Conservation (phyloP, 345 rosid species). For the Arabidopsis suecica region DNA sequence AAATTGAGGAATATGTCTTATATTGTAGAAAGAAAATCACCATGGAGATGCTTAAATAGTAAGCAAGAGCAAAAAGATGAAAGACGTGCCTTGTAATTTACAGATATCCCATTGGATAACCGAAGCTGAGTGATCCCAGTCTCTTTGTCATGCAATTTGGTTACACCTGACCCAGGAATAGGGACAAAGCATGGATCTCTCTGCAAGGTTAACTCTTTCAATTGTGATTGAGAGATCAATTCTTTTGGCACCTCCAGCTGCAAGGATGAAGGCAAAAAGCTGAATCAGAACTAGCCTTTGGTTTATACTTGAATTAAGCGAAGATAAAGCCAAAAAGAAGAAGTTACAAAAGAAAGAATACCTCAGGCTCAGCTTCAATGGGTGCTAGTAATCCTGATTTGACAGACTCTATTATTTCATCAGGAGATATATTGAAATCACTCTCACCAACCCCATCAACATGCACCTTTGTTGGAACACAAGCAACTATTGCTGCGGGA, state of each 20-base stretch:
- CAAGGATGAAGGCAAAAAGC: conserved; percentile 37
- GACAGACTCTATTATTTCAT: conserved; percentile 76
- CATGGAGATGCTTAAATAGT: conserved; percentile 14
- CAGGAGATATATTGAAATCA: conserved; percentile 77
- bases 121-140: conserved; percentile 86
- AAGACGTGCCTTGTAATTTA: conserved; percentile 77
- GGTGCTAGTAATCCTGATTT: conserved; percentile 79
- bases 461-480: conserved; percentile 90
- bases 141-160: conserved; percentile 77
- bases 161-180: conserved; percentile 52
- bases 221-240: conserved; percentile 67
- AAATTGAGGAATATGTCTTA: conserved; percentile 3
- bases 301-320: conserved; percentile 13
- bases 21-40: conserved; percentile 27
- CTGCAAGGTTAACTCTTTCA: conserved; percentile 72
- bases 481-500: conserved; percentile 99
- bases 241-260: conserved; percentile 99
- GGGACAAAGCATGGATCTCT: conserved; percentile 69
- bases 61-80: conserved; percentile 17
- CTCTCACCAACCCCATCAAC: conserved; percentile 82
- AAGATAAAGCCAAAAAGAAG: conserved; percentile 27
- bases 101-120: conserved; percentile 93
- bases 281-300: conserved; percentile 35
- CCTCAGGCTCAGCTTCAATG: conserved; percentile 99
- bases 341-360: conserved; percentile 39